Evolutionary conservation across 2,329 filamentous ascomycete species (phyloP).

Genomic region (Cercospora brassicicola): DNA sequence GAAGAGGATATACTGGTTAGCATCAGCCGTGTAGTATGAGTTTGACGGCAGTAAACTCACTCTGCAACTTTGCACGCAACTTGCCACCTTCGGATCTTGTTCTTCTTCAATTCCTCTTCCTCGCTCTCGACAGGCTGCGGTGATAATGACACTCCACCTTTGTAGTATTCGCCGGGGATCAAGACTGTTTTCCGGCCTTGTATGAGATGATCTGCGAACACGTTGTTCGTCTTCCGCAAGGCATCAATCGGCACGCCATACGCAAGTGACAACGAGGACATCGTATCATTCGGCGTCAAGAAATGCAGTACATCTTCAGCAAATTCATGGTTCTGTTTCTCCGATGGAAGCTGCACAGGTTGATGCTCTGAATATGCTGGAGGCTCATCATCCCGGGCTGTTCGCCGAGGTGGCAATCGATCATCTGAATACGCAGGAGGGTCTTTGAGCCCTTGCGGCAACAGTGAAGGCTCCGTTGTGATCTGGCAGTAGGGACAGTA

Average conservation of each 20-base stretch:
- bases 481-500: conserved; percentile 78
- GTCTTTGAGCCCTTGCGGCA: conserved; percentile 65
- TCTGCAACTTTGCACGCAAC: conserved; percentile 73
- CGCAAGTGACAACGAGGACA: conserved; percentile 67
- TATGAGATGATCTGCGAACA: conserved; percentile 71
- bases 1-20: conserved; percentile 44
- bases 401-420: conserved; percentile 13
- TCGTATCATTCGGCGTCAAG: conserved; percentile 67
- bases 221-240: conserved; percentile 66
- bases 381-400: conserved; percentile 40
- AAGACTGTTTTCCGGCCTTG: conserved; percentile 67
- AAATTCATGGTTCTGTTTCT: conserved; percentile 37
- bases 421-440: conserved; percentile 61
- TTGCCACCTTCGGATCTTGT: conserved; percentile 74
- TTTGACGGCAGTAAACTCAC: conserved; percentile 49
- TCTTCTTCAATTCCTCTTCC: conserved; percentile 70
- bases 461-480: conserved; percentile 59
- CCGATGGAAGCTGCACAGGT: conserved; percentile 35
- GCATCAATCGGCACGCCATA: conserved; percentile 67
- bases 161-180: conserved; percentile 70
- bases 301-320: conserved; percentile 73
- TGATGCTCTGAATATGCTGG: conserved; percentile 48
- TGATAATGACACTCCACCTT: conserved; percentile 65
- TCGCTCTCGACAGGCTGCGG: conserved; percentile 71
- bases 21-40: conserved; percentile 20